Percentiles rank a stretch among this genome's conserved stretches.
Conservation (phyloP, 1,284 basidiomycete species). For the Abortiporus biennis region DNA sequence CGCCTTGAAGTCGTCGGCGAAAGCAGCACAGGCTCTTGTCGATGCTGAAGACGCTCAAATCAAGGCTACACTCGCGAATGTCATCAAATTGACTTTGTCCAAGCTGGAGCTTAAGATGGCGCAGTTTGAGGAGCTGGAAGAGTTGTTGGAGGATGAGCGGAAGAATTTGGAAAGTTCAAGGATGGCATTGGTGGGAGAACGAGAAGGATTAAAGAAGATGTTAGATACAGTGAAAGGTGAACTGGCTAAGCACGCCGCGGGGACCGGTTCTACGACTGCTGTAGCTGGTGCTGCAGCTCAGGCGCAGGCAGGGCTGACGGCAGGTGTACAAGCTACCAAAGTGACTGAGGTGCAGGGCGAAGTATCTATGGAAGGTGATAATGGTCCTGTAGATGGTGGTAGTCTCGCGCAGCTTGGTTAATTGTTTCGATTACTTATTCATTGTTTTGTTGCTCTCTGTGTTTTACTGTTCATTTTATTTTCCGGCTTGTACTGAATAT, state of each 20-base stretch:
- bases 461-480: no score
- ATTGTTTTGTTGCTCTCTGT: no score
- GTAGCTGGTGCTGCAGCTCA: slow-evolving; percentile 25
- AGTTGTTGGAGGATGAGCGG: slow-evolving; percentile 83
- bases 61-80: slow-evolving; percentile 72
- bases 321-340: slow-evolving; percentile 51
- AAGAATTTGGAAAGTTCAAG: slow-evolving; percentile 67
- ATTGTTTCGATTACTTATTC: no score
- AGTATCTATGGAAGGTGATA: slow-evolving; percentile 23
- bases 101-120: slow-evolving; percentile 93
- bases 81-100: slow-evolving; percentile 88
- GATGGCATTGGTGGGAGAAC: slow-evolving; percentile 60
- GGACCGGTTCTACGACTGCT: slow-evolving; percentile 13
- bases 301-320: slow-evolving; percentile 36
- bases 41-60: slow-evolving; percentile 84
- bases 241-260: slow-evolving; percentile 42
- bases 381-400: slow-evolving; percentile 26
- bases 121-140: slow-evolving; percentile 90
- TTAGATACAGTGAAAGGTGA: slow-evolving; percentile 59
- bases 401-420: slow-evolving; percentile 24
- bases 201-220: slow-evolving; percentile 57
- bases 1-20: slow-evolving; percentile 86
- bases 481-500: no score
- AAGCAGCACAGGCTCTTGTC: slow-evolving; percentile 79
- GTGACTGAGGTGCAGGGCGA: slow-evolving; percentile 42